Conservation (phyloP, 208 protist genomes). For the Entamoeba dispar region DNA sequence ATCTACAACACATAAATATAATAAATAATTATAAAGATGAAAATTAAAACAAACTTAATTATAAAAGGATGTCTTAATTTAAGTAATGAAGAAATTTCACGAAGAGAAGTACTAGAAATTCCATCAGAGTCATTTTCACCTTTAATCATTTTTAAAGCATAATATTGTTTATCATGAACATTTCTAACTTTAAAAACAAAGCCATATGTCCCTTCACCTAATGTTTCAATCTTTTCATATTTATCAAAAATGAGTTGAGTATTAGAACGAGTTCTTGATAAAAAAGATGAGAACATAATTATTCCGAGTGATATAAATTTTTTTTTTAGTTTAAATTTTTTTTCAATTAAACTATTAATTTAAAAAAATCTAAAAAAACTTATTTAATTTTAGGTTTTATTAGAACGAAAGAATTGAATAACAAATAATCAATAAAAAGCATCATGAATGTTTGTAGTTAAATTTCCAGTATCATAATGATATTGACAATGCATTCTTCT, state of each 20-base stretch:
- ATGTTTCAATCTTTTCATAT: not conserved
- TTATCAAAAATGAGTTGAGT: no score
- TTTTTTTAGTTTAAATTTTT: no score
- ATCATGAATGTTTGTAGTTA: not conserved
- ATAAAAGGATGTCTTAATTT: constrained; percentile 81
- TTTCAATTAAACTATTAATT: no score
- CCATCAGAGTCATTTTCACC: not conserved
- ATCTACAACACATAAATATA: constrained; percentile 55
- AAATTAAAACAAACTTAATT: constrained; percentile 46
- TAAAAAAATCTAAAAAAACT: no score
- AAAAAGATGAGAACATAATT: no score
- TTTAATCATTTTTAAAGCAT: not conserved
- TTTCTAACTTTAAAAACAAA: constrained; percentile 25
- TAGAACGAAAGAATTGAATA: no score
- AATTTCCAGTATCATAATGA: not conserved
- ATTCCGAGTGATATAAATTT: no score
- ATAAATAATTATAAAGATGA: constrained; percentile 39
- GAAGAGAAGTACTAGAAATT: constrained; percentile 10
- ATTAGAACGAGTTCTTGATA: no score
- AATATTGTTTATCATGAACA: not conserved
- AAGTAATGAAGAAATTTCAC: constrained; percentile 85
- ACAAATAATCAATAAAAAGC: not conserved
- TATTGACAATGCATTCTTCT: not conserved
- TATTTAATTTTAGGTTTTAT: no score
- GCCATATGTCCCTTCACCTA: constrained; percentile 35